These are phyloP conservation scores for Aspergillus haitiensis DNA, from an alignment of 495 filamentous ascomycete species.

Conservation along the genomic window DNA sequence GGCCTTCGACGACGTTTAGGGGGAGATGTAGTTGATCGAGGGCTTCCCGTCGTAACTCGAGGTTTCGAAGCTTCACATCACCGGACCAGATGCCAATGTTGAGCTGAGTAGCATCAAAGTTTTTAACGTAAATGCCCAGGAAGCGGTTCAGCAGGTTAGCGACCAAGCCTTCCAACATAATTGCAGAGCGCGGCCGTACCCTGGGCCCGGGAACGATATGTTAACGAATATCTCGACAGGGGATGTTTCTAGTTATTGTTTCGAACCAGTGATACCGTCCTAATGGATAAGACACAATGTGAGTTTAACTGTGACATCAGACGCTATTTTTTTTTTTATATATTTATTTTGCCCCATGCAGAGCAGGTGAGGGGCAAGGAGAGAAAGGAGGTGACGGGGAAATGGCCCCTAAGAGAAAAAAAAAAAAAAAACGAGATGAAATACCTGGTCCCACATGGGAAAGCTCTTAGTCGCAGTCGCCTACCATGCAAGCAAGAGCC, in stretches of 20 bases:
- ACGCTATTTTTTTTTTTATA: not conserved
- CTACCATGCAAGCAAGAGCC: slow-evolving; percentile 27
- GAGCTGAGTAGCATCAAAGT: slow-evolving; percentile 93
- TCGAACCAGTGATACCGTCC: slow-evolving; percentile 4
- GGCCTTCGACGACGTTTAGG: slow-evolving; percentile 93
- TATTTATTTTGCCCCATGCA: not conserved
- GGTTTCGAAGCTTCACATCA: slow-evolving; percentile 87
- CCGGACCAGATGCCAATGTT: slow-evolving; percentile 98
- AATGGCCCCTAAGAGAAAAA: slow-evolving; percentile 1
- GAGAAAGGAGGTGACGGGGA: slow-evolving; percentile 4
- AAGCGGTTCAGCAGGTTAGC: slow-evolving; percentile 97
- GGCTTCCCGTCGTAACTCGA: slow-evolving; percentile 89
- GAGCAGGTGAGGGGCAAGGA: slow-evolving; percentile 9
- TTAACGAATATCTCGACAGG: not conserved
- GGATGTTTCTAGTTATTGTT: not conserved
- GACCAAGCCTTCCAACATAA: slow-evolving; percentile 67
- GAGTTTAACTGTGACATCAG: slow-evolving; percentile 1
- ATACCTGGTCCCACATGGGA: slow-evolving; percentile 16
- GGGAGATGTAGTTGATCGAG: slow-evolving; percentile 94
- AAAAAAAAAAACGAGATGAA: slow-evolving; percentile 2
- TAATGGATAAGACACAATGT: slow-evolving; percentile 6
- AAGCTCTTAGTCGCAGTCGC: slow-evolving; percentile 28
- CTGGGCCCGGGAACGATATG: slow-evolving; percentile 35
- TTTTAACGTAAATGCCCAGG: slow-evolving; percentile 98
- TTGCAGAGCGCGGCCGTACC: slow-evolving; percentile 41